A percentile compares a stretch with the other conserved stretches of the same genome.
These are phyloP conservation scores for Mortierella sp. DNA, from an alignment of 371 early-diverging fungal species.

Conservation along the genomic window DNA sequence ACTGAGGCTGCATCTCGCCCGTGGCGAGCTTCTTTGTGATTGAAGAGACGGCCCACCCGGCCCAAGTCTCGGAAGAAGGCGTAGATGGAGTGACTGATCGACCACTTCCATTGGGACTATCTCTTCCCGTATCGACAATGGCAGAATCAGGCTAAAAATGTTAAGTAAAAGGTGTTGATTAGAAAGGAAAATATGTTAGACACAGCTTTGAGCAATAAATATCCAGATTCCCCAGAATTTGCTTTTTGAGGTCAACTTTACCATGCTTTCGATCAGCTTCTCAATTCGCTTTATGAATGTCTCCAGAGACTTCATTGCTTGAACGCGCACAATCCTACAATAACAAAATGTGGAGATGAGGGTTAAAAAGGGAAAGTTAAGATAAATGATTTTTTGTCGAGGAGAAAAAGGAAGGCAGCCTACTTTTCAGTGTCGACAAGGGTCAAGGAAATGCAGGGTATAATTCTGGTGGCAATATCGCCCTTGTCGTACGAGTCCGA, in stretches of 20 bases:
- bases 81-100: constrained; percentile 51
- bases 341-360: neutral
- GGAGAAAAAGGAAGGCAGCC: constrained; percentile 11
- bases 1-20: constrained; percentile 52
- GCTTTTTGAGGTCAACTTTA: constrained; percentile 24
- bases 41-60: constrained; percentile 83
- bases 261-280: constrained; percentile 77
- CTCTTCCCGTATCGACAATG: constrained; percentile 46
- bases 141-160: constrained; percentile 73
- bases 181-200: too few relatives aligned
- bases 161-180: too few relatives aligned
- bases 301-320: constrained; percentile 82
- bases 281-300: constrained; percentile 74
- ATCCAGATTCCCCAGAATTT: too few relatives aligned
- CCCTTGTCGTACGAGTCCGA: constrained; percentile 73
- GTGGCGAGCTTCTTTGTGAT: constrained; percentile 59
- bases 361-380: neutral
- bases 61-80: constrained; percentile 68
- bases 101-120: constrained; percentile 26
- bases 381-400: too few relatives aligned
- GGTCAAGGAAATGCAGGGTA: constrained; percentile 81
- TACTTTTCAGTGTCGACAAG: constrained; percentile 91
- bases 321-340: constrained; percentile 77
- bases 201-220: too few relatives aligned
- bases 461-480: constrained; percentile 78